These are phyloP conservation scores for Globisporangium lucens DNA, from an alignment of 352 stramenopile genomes.

Conservation along the genomic window DNA sequence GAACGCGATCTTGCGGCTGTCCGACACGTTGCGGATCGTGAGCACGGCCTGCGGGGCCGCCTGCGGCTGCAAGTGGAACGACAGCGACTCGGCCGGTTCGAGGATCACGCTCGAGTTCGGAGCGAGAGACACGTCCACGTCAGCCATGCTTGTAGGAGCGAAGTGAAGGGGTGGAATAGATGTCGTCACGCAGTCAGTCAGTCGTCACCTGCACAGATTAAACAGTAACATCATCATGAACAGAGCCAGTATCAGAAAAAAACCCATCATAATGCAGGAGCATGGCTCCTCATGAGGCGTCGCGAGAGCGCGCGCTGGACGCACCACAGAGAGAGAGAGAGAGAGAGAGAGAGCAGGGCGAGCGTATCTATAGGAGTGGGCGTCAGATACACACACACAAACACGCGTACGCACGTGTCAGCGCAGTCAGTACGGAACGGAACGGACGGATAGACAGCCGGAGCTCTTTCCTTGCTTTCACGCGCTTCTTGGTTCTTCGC, in stretches of 20 bases:
- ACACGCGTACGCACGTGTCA: background rate
- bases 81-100: conserved; percentile 77
- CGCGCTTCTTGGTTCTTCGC: conserved; percentile 4
- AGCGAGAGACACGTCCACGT: conserved; percentile 56
- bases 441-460: background rate
- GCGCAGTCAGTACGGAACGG: background rate
- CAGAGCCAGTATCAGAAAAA: background rate
- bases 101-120: conserved; percentile 78
- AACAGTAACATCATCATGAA: background rate
- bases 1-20: conserved; percentile 82
- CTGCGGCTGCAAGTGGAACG: conserved; percentile 63
- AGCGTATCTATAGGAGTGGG: background rate
- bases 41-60: conserved; percentile 74
- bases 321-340: background rate
- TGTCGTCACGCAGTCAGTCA: background rate
- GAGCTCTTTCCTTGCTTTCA: background rate
- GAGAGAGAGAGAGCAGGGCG: no score
- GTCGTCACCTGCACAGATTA: background rate
- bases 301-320: background rate
- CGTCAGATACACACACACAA: background rate
- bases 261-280: background rate
- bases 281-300: no score
- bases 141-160: conserved; percentile 32
- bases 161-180: background rate
- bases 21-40: conserved; percentile 82